These are phyloP conservation scores for Pleurotus platypus DNA, from an alignment of 768 basidiomycete species.

Conservation along the genomic window DNA sequence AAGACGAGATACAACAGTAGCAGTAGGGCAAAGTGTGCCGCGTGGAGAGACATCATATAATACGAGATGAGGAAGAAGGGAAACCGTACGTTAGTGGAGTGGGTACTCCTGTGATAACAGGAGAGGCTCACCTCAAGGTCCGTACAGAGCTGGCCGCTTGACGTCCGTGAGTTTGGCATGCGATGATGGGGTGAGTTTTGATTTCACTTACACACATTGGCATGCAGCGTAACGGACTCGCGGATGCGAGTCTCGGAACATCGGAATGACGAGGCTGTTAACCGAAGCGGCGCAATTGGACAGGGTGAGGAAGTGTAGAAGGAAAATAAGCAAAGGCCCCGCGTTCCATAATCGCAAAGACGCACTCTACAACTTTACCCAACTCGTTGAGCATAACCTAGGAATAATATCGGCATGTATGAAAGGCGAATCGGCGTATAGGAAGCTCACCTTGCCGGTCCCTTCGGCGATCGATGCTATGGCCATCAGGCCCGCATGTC, in stretches of 20 bases:
- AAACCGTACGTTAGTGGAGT: not conserved
- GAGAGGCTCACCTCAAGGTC: conserved; percentile 66
- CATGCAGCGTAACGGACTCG: conserved; percentile 75
- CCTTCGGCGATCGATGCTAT: conserved; percentile 86
- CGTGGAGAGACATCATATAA: not conserved
- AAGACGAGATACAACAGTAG: too few species aligned
- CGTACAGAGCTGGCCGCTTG: conserved; percentile 83
- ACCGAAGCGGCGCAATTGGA: not conserved
- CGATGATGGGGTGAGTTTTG: not conserved
- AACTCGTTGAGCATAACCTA: conserved; percentile 81
- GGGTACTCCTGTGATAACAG: not conserved
- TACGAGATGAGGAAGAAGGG: not conserved
- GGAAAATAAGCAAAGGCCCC: not conserved
- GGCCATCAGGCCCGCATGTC: conserved; percentile 86
- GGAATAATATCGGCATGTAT: not conserved
- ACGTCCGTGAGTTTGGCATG: conserved; percentile 9
- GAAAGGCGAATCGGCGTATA: too few species aligned
- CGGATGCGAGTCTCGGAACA: conserved; percentile 79
- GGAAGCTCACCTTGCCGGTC: conserved; percentile 53
- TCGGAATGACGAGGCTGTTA: conserved; percentile 65
- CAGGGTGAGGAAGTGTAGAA: not conserved
- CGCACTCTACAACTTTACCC: conserved; percentile 78
- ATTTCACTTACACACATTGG: conserved; percentile 71
- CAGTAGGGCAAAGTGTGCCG: too few species aligned
- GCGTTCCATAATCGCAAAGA: conserved; percentile 2